phyloP scores from a whole-genome alignment of 805 yeast genomes.

The Blastobotrys terrestris region DNA sequence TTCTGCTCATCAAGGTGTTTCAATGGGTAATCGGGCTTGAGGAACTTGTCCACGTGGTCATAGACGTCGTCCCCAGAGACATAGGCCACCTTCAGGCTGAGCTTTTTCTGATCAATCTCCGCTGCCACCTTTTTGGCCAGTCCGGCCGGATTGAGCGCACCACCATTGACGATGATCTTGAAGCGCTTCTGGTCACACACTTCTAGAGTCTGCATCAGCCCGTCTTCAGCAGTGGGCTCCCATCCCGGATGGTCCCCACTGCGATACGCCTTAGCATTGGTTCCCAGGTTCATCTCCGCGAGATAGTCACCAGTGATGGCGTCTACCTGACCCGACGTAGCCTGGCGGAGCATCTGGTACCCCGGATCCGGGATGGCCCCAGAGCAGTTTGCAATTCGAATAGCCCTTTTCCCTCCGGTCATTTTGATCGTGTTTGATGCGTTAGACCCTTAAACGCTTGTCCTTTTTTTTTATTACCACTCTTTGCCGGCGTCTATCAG shows the following conservation, averaged over 20 bases:
- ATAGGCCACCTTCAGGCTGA: slow-evolving; percentile 18
- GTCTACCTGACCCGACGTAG: slow-evolving; percentile 11
- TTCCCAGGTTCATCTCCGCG: slow-evolving; percentile 14
- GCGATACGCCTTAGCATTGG: slow-evolving; percentile 5
- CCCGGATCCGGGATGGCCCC: slow-evolving; percentile 4
- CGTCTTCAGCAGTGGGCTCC: slow-evolving; percentile 4
- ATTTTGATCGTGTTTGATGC: too few species aligned
- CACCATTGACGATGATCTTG: slow-evolving; percentile 22
- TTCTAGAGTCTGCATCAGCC: slow-evolving; percentile 1
- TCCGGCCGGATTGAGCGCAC: slow-evolving; percentile 22
- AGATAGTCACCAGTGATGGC: slow-evolving; percentile 18
- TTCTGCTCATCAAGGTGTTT: slow-evolving; percentile 15
- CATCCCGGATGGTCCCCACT: slow-evolving; percentile 1
- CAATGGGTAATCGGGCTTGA: slow-evolving; percentile 5
- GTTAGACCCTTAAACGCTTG: too few species aligned
- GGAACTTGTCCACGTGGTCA: slow-evolving; percentile 10
- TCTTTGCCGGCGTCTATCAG: too few species aligned
- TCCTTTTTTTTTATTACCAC: too few species aligned
- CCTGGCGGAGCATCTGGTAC: slow-evolving; percentile 3
- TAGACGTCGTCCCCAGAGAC: slow-evolving; percentile 20
- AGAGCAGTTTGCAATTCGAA: slow-evolving; percentile 6
- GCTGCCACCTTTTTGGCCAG: slow-evolving; percentile 14
- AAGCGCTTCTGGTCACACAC: slow-evolving; percentile 9
- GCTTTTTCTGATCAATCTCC: slow-evolving; percentile 7
- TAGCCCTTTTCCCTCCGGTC: background rate